These are phyloP conservation scores for Russula brevipes DNA, from an alignment of 768 basidiomycete species.

Conservation along the genomic window DNA sequence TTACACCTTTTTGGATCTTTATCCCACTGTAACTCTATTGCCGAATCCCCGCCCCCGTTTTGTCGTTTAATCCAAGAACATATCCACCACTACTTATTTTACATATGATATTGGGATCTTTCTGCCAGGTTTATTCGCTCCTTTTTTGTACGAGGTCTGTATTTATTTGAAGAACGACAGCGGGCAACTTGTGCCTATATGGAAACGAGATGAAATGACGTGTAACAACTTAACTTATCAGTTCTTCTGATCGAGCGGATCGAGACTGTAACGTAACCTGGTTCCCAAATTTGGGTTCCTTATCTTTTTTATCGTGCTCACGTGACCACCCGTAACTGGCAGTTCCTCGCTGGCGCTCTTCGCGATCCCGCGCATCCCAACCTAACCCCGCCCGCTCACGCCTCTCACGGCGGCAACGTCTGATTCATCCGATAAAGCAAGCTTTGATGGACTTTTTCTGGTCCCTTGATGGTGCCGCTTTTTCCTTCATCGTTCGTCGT, in stretches of 20 bases:
- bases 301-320: too few species aligned
- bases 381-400: not conserved
- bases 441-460: not conserved
- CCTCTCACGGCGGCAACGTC: not conserved
- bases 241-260: too few species aligned
- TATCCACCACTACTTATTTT: slow-evolving; percentile 16
- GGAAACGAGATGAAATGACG: too few species aligned
- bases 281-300: too few species aligned
- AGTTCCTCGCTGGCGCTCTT: too few species aligned
- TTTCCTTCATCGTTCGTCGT: not conserved
- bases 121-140: not conserved
- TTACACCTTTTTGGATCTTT: not conserved
- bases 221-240: too few species aligned
- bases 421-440: not conserved
- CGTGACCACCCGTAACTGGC: too few species aligned
- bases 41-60: not conserved
- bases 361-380: too few species aligned
- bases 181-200: not conserved
- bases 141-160: slow-evolving; percentile 10
- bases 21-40: slow-evolving; percentile 15
- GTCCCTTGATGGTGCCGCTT: too few species aligned
- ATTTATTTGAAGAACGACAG: slow-evolving; percentile 7
- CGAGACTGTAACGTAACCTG: too few species aligned
- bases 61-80: slow-evolving; percentile 10
- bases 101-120: slow-evolving; percentile 15